A percentile compares a stretch with the other conserved stretches of the same genome.
phyloP scores from a whole-genome alignment of 768 basidiomycete genomes.

The Phaffia tasmanica region DNA sequence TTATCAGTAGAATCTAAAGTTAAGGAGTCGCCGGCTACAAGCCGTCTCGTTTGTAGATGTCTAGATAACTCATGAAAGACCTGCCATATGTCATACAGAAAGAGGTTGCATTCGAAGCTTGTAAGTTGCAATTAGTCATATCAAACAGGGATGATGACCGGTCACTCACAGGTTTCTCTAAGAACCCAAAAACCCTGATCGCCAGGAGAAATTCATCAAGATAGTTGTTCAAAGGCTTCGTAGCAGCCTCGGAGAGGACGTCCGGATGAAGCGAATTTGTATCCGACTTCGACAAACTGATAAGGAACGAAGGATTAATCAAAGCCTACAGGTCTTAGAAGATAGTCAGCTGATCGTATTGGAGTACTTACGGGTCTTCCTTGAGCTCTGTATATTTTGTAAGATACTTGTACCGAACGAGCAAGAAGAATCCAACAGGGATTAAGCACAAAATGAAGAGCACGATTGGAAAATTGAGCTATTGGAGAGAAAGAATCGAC shows the following conservation, averaged over 20 bases:
- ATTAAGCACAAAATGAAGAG: constrained; percentile 61
- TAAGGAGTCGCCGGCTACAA: constrained; percentile 90
- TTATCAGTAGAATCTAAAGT: constrained; percentile 73
- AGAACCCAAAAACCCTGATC: constrained; percentile 90
- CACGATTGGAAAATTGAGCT: constrained; percentile 89
- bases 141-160: background rate
- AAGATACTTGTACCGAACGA: constrained; percentile 53
- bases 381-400: constrained; percentile 40
- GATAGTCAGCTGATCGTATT: background rate
- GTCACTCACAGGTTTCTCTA: constrained; percentile 81
- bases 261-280: constrained; percentile 84
- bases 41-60: constrained; percentile 85
- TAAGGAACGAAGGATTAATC: constrained; percentile 56
- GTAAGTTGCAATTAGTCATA: background rate
- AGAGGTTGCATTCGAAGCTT: background rate
- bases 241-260: constrained; percentile 60
- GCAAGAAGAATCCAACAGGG: constrained; percentile 61
- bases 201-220: constrained; percentile 94
- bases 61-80: constrained; percentile 87
- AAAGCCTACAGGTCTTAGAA: constrained; percentile 30
- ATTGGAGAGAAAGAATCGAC: constrained; percentile 27
- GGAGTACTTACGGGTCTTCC: constrained; percentile 34
- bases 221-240: constrained; percentile 80
- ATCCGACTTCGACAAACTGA: constrained; percentile 57
- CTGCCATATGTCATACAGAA: background rate